Evolutionary conservation across 2,329 filamentous ascomycete genomes (phyloP).

Genomic region (Neonectria neomacrospora): DNA sequence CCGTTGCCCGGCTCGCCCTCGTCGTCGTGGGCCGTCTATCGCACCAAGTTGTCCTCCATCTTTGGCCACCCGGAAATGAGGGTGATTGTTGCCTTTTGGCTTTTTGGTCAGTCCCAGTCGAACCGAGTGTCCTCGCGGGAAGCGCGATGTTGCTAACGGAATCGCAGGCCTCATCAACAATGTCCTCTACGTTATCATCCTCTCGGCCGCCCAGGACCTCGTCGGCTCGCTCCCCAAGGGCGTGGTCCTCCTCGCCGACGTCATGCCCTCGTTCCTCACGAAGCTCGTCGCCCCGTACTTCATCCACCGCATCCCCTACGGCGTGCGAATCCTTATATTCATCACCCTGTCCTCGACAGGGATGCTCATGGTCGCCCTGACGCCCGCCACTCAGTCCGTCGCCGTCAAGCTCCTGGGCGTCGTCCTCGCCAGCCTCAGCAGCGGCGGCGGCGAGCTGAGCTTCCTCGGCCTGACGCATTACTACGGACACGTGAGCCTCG

Average conservation of each 20-base stretch:
- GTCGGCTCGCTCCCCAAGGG: slow-evolving; percentile 93
- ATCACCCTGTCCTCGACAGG: slow-evolving; percentile 80
- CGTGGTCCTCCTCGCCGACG: slow-evolving; percentile 91
- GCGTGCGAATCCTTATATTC: slow-evolving; percentile 77
- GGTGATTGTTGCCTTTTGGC: slow-evolving; percentile 87
- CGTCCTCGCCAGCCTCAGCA: slow-evolving; percentile 84
- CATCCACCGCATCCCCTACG: slow-evolving; percentile 88
- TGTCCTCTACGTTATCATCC: slow-evolving; percentile 96
- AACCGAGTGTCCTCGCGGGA: fast-evolving
- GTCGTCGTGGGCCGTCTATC: slow-evolving; percentile 80
- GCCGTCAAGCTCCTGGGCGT: slow-evolving; percentile 84
- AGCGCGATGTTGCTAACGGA: slow-evolving; percentile 20
- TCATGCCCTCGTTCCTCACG: slow-evolving; percentile 87
- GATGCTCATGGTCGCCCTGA: slow-evolving; percentile 89
- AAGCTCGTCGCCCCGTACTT: slow-evolving; percentile 94
- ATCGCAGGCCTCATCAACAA: slow-evolving; percentile 80
- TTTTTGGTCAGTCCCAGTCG: slow-evolving; percentile 76
- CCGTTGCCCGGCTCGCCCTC: slow-evolving; percentile 68
- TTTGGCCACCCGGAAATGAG: slow-evolving; percentile 76
- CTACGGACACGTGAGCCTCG: slow-evolving; percentile 87
- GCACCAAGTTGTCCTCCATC: slow-evolving; percentile 69
- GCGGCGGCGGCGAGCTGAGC: slow-evolving; percentile 88
- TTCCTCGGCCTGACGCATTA: slow-evolving; percentile 93
- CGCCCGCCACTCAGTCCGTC: slow-evolving; percentile 74
- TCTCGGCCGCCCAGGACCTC: slow-evolving; percentile 94